A percentile compares a stretch with the other conserved stretches of the same genome.
These are phyloP conservation scores for Staphylotrichum longicolle DNA, from an alignment of 495 filamentous ascomycete genomes.

Conservation along the genomic window DNA sequence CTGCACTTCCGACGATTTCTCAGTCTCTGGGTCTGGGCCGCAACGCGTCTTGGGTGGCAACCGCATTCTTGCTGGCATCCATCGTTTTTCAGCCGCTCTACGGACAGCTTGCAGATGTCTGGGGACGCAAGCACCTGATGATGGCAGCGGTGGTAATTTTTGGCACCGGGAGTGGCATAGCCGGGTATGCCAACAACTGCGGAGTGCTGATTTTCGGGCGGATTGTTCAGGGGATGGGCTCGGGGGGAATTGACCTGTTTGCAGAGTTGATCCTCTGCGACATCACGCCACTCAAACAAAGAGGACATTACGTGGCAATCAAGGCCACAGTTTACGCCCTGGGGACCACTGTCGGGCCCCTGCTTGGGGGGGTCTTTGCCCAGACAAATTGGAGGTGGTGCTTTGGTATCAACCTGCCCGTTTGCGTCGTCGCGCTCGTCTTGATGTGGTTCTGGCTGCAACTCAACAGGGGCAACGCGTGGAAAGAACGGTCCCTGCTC, in stretches of 20 bases:
- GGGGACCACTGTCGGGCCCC: constrained; percentile 68
- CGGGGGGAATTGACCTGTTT: constrained; percentile 62
- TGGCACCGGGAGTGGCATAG: constrained; percentile 44
- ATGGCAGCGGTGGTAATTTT: constrained; percentile 44
- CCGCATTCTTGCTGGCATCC: constrained; percentile 30
- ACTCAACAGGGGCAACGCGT: constrained; percentile 23
- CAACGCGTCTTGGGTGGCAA: constrained; percentile 34
- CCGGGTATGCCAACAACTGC: constrained; percentile 35
- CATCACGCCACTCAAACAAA: constrained; percentile 65
- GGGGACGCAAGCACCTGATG: constrained; percentile 49
- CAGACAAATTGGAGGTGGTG: constrained; percentile 34
- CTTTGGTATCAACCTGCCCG: constrained; percentile 33
- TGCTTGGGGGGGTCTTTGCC: constrained; percentile 75
- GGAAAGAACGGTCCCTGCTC: constrained; percentile 3
- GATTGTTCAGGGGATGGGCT: constrained; percentile 76
- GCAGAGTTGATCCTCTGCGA: constrained; percentile 56
- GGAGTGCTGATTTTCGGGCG: constrained; percentile 70
- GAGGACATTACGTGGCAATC: constrained; percentile 57
- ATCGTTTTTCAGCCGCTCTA: constrained; percentile 39
- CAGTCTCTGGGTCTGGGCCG: constrained; percentile 31
- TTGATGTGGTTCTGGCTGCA: constrained; percentile 35
- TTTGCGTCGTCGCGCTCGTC: constrained; percentile 27
- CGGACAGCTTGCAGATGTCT: constrained; percentile 49
- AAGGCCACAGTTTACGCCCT: constrained; percentile 71
- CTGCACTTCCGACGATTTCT: constrained; percentile 47